Evolutionary conservation across 1,284 basidiomycete species (phyloP), one percentile per base, ranked within the genome.

Genomic region (Sporisorium reilianum): DNA sequence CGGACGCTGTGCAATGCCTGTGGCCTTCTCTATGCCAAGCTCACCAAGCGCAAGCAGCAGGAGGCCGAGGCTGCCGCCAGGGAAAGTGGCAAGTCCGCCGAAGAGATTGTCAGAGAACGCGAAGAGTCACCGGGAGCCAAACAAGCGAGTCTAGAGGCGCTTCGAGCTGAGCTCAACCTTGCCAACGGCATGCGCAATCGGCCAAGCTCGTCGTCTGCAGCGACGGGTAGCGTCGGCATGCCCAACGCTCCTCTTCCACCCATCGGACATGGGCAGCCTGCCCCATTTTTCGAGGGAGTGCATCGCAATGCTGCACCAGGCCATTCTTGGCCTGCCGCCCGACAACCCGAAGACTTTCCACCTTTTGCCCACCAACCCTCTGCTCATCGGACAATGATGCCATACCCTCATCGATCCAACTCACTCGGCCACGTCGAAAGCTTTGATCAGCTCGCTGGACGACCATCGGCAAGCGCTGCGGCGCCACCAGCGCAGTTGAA

Each of bases 1-100:
- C 73, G 77, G 40, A 82, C 76, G 38, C 60, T 79, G 25, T 81
- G 77, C 64, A 81, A 82, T 54, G 82, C 82, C 0, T 83, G 82
- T 44, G 82, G 82, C 18, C 70, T 83, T 18, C 77, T 81, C 18
- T 83, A 75, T 25, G 80, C 82, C 41, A 83, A 83, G 57, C 64
- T 75, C n/a, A 71, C 55, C 28, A 67, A 66, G 40, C 73, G 73
- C 25, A 71, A 71, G 55, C 60, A 64, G 30, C 73, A 75, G 48
- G 68, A 72, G 25, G 73, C 68, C 0, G 73, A 75, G 41, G 60
- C 64, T 8, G 57, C 73, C 3, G 73, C 73, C 28, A 64, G 60
- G 36, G 64, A 68, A 5, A 68, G 64, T 51, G 73, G 73, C 20
- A 71, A 62, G 38, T 61, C 56, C 1, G 56, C 64, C 9, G 63